These are phyloP conservation scores for Hortiboletus flavorubellus DNA, from an alignment of 768 basidiomycete species.

Conservation along the genomic window DNA sequence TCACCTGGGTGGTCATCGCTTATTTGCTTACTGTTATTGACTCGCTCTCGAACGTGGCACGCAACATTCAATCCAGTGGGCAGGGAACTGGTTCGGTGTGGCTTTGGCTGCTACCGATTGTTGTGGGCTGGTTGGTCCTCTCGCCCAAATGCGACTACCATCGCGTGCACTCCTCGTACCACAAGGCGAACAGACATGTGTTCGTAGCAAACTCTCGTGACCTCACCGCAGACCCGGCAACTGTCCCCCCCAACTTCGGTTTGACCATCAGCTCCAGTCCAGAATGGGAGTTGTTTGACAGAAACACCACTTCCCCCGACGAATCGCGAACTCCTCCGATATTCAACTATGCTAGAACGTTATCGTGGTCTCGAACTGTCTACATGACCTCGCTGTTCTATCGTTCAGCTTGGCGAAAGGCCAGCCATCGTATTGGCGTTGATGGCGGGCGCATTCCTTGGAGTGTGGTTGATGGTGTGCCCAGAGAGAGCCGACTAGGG, in stretches of 20 bases:
- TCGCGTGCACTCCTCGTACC: constrained; percentile 24
- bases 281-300: not conserved
- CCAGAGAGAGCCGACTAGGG: constrained; percentile 17
- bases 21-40: constrained; percentile 27
- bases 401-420: constrained; percentile 13
- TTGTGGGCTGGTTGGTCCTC: constrained; percentile 40
- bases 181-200: constrained; percentile 10
- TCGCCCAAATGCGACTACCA: constrained; percentile 38
- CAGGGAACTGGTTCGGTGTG: constrained; percentile 40
- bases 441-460: not conserved
- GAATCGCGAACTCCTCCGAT: constrained; percentile 23
- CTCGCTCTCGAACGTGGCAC: constrained; percentile 14
- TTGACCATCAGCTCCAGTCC: constrained; percentile 15
- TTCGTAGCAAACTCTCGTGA: not conserved
- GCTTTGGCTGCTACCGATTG: constrained; percentile 43
- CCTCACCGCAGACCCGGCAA: not conserved
- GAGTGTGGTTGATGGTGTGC: not conserved
- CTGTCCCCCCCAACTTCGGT: constrained; percentile 5
- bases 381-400: constrained; percentile 18
- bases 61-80: constrained; percentile 31
- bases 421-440: constrained; percentile 1
- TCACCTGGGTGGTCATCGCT: constrained; percentile 44
- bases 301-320: constrained; percentile 18
- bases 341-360: constrained; percentile 23
- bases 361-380: constrained; percentile 20